Base-by-base conservation (phyloP, 345 rosid genomes). In the Eucalyptus marginata region DNA sequence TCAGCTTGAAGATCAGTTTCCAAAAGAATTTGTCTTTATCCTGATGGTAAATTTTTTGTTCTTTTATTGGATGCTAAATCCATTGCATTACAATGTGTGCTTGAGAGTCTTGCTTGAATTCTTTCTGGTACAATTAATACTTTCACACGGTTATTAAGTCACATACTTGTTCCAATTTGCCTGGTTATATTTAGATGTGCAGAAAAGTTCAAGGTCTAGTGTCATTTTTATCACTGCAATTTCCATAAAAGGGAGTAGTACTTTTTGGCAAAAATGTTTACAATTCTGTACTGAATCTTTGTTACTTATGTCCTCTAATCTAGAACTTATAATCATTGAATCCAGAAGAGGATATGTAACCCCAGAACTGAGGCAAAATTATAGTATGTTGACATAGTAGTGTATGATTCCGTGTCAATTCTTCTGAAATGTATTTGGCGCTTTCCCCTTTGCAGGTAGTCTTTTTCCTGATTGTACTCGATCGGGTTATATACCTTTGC, bases 1-100 rank as follows among this genome's bases (percentile, higher is more conserved):
- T 91, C 94, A 92, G 90, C 93, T 92, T 49, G 93, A 93, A 90
- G 93, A 93, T 89, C 94, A 93, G 89, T 92, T 93, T 86, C 93
- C 94, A 13, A 90, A 89, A 89, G 94, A 93, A 88, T 93, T 90
- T 47, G 94, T 92, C 16, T 92, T 91, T 50, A 90, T 90, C 87
- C 86, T 93, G 66, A 91, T 93, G 94, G 94, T 93, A 89, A 79
- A 62, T 66, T 86, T 87, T 59, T 89, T 64, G 44, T 31, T 84
- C 31, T 64, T 62, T 54, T 46, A 62, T 50, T 80, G 62, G 40
- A 84, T 79, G 86, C 33, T 36, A 83, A 76, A 76, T 76, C 47
- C 13, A 13, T 20, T 20, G 47, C 33, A 7, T 87, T 58, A 47
- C 47, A 40, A 76, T 4, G 15, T 20, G 84, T 40, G 84, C 84